Base-by-base conservation (phyloP, 2,329 filamentous ascomycete species). In the Whalleya microplaca region DNA sequence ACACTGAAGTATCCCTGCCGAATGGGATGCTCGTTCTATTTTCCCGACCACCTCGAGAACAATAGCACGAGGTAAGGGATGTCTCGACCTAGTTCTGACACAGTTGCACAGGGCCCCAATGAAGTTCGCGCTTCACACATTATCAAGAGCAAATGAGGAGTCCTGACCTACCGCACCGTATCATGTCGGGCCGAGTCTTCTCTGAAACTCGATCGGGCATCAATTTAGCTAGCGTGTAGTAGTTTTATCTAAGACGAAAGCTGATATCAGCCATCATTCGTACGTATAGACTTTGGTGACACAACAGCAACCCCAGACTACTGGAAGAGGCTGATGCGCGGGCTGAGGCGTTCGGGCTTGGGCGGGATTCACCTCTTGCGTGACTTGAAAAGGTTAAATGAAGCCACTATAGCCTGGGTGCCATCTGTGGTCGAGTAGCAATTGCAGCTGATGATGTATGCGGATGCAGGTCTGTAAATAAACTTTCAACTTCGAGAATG, bases 381-480 rank as follows among this genome's bases (percentile, higher is more conserved):
- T 37, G 45, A 41, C 27, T 45, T 32, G 43, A 44, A 21, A 23
- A 48, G 42, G 46, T 29, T 55, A 50, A 23, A 47, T 46, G 61
- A 54, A 37, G 53, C 45, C 42, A 43, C 45, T 47, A 44, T 55
- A 50, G 16, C 51, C 47, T 44, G 47, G 37, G 40, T 55, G 44
- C n/a, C 44, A 40, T 27, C 23, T 41, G 41, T 41, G 49, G 44
- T 50, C 57, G 42, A 62, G 61, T 64, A 40, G 44, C 50, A 43
- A 41, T 45, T 57, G 55, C 41, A 56, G 56, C 43, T 7, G 37
- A 44, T 53, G 47, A 47, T 53, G 46, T 53, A 54, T 32, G 56
- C 40, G 48, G 48, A 55, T 45, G 56, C 56, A 53, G 19, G 47
- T 57, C 55, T 58, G 46, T 57, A 54, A 61, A 61, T 51, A 53